phyloP scores from a whole-genome alignment of 108 stramenopile species.

The Stephanodiscus minutulus region DNA sequence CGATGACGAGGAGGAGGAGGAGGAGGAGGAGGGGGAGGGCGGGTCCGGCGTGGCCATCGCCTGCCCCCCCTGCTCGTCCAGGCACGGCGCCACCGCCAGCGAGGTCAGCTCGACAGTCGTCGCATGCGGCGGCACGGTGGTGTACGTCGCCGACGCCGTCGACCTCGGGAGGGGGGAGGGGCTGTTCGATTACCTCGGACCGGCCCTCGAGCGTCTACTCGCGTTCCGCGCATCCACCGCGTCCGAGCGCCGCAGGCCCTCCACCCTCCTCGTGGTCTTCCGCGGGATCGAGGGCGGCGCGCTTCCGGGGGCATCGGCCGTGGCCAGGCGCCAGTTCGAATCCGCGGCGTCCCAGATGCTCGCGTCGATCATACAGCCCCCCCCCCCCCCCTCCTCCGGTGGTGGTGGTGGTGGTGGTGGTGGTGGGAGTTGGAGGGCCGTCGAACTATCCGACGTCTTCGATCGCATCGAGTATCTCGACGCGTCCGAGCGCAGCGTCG shows the following conservation, averaged over 20 bases:
- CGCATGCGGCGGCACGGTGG: conserved; percentile 76
- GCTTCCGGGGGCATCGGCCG: conserved; percentile 25
- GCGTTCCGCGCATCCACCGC: conserved; percentile 33
- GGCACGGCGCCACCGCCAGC: conserved; percentile 32
- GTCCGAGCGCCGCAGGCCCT: conserved; percentile 19
- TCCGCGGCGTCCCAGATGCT: conserved; percentile 60
- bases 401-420: too few relatives aligned
- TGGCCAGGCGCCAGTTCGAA: conserved; percentile 50
- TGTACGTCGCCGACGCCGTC: conserved; percentile 63
- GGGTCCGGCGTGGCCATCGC: conserved; percentile 67
- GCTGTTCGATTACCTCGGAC: conserved; percentile 71
- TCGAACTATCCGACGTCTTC: conserved; percentile 68
- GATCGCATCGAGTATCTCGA: conserved; percentile 67
- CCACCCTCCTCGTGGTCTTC: conserved; percentile 64
- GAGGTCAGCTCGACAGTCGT: conserved; percentile 72
- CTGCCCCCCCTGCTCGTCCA: conserved; percentile 30
- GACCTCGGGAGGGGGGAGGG: conserved; percentile 82
- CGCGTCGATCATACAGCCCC: conserved; percentile 59
- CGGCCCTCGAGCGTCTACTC: conserved; percentile 77
- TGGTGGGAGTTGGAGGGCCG: too few relatives aligned
- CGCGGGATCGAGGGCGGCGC: conserved; percentile 24
- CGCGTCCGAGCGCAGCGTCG: conserved; percentile 52
- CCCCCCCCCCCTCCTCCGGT: too few relatives aligned
- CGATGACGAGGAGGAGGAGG: conserved; percentile 25
- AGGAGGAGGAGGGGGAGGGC: conserved; percentile 23